Percentiles rank a stretch among this genome's conserved stretches.
Evolutionary conservation across 1,139 yeast species (phyloP).

Genomic region (Debaryomyces robertsiae): DNA sequence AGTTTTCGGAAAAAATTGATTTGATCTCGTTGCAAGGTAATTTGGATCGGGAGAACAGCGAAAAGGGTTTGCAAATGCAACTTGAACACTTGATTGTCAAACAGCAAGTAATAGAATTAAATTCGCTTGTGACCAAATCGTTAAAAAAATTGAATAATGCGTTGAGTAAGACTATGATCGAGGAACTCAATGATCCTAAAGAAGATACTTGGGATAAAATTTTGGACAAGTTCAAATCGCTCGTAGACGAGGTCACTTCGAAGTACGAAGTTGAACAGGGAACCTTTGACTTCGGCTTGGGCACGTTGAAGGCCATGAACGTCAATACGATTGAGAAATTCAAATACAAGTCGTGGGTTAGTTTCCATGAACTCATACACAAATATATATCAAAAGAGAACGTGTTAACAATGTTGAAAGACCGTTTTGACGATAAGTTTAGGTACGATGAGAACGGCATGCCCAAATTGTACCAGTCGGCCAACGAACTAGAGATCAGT

Average conservation of each 20-base stretch:
- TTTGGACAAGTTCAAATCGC: constrained; percentile 46
- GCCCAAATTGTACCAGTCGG: constrained; percentile 80
- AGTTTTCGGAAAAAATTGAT: constrained; percentile 19
- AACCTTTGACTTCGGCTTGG: constrained; percentile 64
- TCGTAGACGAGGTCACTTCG: constrained; percentile 28
- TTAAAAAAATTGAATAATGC: constrained; percentile 41
- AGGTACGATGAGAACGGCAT: constrained; percentile 81
- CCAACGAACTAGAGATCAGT: constrained; percentile 68
- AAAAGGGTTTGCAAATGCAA: constrained; percentile 21
- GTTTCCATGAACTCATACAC: constrained; percentile 58
- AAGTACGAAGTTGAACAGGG: constrained; percentile 24
- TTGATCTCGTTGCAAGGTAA: constrained; percentile 29
- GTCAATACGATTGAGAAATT: constrained; percentile 43
- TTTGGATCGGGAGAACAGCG: constrained; percentile 18
- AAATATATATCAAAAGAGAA: constrained; percentile 63
- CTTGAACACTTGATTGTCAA: constrained; percentile 30
- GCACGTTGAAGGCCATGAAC: constrained; percentile 50
- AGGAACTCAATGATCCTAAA: constrained; percentile 46
- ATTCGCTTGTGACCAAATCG: constrained; percentile 35
- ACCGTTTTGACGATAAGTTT: constrained; percentile 77
- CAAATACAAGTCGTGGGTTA: constrained; percentile 63
- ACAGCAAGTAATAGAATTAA: constrained; percentile 52
- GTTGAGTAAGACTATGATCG: constrained; percentile 43
- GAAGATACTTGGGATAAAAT: constrained; percentile 65
- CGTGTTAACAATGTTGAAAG: constrained; percentile 58